Base-by-base conservation (phyloP, 768 basidiomycete species). In the Tylopilus vinaceipallidus region DNA sequence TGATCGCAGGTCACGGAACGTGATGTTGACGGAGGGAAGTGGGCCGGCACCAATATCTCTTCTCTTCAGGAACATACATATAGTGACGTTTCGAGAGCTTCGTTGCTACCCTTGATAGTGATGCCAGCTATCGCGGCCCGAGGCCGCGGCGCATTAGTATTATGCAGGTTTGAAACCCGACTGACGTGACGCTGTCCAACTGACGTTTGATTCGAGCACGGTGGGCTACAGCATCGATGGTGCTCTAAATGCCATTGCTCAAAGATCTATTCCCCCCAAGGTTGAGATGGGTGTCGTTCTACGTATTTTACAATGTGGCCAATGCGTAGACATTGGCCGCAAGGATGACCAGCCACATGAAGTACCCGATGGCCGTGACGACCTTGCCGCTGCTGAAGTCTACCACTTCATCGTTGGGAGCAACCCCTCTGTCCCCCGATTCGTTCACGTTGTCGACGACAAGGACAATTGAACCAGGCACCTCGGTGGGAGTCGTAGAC, bases 261-360 rank as follows among this genome's bases (percentile, higher is more conserved):
- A 22, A 24, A 26, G 14, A 24, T 17, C 24, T 6, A 7, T 24
- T 6, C 16, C 35, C 35, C n/a, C 17, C 6, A 14, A 19, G 23
- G 9, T 10, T 14, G 32, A 32, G 27, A 46, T 19, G 1, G 4
- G 29, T n/a, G n/a, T 2, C 6, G 20, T 20, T 14, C 14, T 14
- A 22, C 6, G 8, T 38, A 10, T 17, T 36, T 48, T 52, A 64
- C 36, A 92, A 69, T 33, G 76, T 76, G 11, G 83, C 75, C 50
- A 95, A 74, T 5, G 86, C 90, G 63, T 93, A 94, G 26, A 79
- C 59, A 58, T 95, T 92, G 23, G 91, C 91, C 8, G 78, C 68
- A 8, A 85, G 64, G 20, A 93, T 73, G 6, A 91, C 55, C 11
- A 83, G 56, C 76, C 84, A 91, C 26, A 92, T 80, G 16, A 69